phyloP scores from a whole-genome alignment of 306 rosid species.

The Prunus fruticosa region DNA sequence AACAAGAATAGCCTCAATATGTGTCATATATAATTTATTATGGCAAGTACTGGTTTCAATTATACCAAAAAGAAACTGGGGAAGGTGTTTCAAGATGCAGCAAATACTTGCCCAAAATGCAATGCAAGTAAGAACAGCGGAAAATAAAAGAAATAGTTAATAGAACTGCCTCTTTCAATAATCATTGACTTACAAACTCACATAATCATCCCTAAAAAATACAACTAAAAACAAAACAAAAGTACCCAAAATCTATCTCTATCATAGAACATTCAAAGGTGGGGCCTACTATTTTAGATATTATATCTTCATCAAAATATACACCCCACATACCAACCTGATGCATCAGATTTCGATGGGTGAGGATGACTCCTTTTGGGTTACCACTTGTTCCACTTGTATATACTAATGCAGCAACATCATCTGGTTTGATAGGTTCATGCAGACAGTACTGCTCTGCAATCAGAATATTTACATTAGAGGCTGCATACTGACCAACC shows the following conservation, averaged over 20 bases:
- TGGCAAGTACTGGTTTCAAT: conserved; percentile 11
- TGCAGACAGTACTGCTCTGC: conserved; percentile 49
- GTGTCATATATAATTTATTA: conserved; percentile 4
- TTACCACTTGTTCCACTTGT: conserved; percentile 97
- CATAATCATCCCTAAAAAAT: background rate
- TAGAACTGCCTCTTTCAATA: background rate
- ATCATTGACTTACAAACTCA: background rate
- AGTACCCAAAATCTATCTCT: background rate
- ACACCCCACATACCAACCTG: conserved; percentile 52
- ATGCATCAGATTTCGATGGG: conserved; percentile 86
- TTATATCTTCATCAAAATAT: background rate
- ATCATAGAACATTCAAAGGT: background rate
- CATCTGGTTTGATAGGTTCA: conserved; percentile 73
- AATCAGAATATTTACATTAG: background rate
- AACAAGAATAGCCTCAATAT: conserved; percentile 9
- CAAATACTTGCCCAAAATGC: background rate
- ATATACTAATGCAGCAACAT: conserved; percentile 80
- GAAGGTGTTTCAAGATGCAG: background rate
- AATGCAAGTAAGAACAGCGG: background rate
- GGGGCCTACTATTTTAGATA: background rate
- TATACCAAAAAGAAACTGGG: conserved; percentile 1
- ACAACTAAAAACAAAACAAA: background rate
- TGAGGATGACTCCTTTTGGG: conserved; percentile 90
- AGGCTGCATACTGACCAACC: background rate
- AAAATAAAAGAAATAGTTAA: background rate